These are phyloP conservation scores for Rubroboletus satanas DNA, from an alignment of 768 basidiomycete species.

Conservation along the genomic window DNA sequence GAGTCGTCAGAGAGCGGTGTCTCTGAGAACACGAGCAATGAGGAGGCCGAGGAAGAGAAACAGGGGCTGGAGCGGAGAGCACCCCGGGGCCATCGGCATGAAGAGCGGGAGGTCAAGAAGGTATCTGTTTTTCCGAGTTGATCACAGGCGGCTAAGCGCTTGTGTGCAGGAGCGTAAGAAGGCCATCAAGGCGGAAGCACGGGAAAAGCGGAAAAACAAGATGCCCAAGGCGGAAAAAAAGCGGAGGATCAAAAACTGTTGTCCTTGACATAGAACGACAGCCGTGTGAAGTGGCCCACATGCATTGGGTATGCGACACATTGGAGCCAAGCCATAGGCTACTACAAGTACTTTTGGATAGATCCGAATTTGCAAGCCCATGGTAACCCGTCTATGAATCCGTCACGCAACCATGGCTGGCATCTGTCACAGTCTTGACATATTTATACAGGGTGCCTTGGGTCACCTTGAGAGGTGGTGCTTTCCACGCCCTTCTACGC, in stretches of 20 bases:
- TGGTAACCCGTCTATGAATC: conserved; percentile 52
- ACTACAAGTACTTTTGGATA: conserved; percentile 5
- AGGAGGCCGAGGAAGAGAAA: conserved; percentile 35
- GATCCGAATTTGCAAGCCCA: conserved; percentile 3
- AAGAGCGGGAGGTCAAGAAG: conserved; percentile 90
- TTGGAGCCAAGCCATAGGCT: conserved; percentile 1
- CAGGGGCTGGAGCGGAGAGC: conserved; percentile 45
- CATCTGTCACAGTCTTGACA: conserved; percentile 81
- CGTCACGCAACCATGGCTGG: conserved; percentile 89
- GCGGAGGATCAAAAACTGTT: conserved; percentile 61
- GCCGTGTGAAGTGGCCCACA: conserved; percentile 12
- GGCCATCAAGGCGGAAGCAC: conserved; percentile 77
- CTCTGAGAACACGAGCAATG: conserved; percentile 29
- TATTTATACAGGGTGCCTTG: conserved; percentile 90
- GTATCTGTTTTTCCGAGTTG: conserved; percentile 34
- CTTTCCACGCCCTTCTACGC: conserved; percentile 70
- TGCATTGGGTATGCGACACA: conserved; percentile 1
- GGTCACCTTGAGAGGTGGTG: conserved; percentile 79
- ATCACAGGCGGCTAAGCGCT: conserved; percentile 6
- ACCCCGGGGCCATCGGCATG: conserved; percentile 86
- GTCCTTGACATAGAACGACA: conserved; percentile 17
- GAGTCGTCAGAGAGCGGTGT: conserved; percentile 22
- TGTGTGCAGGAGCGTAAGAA: conserved; percentile 81
- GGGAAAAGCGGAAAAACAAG: conserved; percentile 87
- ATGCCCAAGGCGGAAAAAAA: conserved; percentile 97